Conservation (phyloP, 441 rosid species). For the Euphorbia celastroides region DNA sequence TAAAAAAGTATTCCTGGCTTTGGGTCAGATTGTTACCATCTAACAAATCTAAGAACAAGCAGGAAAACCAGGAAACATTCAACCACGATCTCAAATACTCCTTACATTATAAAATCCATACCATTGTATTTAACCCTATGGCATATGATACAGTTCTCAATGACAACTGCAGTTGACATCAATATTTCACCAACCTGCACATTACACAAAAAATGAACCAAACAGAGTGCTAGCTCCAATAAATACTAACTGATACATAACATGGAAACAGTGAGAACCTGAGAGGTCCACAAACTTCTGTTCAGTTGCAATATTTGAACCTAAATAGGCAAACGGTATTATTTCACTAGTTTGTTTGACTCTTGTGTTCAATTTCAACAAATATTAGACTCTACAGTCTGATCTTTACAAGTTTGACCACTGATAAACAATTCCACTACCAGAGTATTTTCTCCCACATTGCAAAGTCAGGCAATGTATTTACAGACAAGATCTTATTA, state of each 20-base stretch:
- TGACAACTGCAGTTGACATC: constrained; percentile 86
- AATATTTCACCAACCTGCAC: constrained; percentile 81
- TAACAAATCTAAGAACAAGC: constrained; percentile 73
- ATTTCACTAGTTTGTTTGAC: background rate
- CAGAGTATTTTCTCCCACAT: background rate
- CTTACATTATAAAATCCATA: constrained; percentile 37
- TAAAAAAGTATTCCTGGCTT: too few relatives aligned
- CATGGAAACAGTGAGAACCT: background rate
- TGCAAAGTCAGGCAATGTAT: constrained; percentile 16
- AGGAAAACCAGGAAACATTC: constrained; percentile 47
- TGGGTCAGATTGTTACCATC: constrained; percentile 40
- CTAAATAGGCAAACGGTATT: background rate
- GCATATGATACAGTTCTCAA: constrained; percentile 84
- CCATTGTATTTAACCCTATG: constrained; percentile 58
- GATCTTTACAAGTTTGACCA: too few relatives aligned
- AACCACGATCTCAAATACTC: constrained; percentile 15
- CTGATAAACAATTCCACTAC: too few relatives aligned
- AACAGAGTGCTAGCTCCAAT: too few relatives aligned
- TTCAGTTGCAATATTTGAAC: background rate
- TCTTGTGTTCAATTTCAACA: background rate
- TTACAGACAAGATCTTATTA: constrained; percentile 86
- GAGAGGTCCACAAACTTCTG: background rate
- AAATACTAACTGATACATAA: background rate
- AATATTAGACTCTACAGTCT: background rate
- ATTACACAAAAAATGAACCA: background rate